Conservation (phyloP, 345 rosid species). For the Eucalyptus pumila region DNA sequence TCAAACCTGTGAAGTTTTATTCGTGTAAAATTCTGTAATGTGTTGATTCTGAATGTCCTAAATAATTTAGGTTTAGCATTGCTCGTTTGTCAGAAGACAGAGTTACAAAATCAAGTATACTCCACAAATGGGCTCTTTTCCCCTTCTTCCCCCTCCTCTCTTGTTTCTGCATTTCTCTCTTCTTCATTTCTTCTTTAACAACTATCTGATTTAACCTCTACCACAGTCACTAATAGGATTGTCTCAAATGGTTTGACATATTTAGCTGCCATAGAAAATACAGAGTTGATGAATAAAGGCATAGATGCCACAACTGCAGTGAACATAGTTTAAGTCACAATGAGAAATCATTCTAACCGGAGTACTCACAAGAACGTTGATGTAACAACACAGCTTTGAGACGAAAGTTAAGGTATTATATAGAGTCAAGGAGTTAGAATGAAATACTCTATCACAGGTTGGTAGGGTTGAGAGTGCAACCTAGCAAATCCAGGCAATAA, state of each 20-base stretch:
- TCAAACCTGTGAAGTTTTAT: background rate
- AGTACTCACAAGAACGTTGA: background rate
- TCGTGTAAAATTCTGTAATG: background rate
- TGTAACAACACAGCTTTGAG: background rate
- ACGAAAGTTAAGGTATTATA: background rate
- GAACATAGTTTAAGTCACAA: background rate
- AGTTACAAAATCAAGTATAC: background rate
- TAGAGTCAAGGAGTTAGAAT: background rate
- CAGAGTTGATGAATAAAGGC: constrained; percentile 2
- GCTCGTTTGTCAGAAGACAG: background rate
- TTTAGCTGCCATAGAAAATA: background rate
- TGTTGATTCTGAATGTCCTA: background rate
- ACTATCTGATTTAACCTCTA: background rate
- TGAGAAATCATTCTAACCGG: background rate
- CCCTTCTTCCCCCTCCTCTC: background rate
- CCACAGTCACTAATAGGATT: background rate
- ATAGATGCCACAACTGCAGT: constrained; percentile 43
- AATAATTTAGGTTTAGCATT: background rate
- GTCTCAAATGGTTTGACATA: background rate
- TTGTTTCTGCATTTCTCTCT: background rate
- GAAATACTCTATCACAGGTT: background rate
- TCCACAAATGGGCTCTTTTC: background rate
- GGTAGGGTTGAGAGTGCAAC: background rate
- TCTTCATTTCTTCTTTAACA: background rate
- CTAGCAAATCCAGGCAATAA: background rate